Base-by-base conservation (phyloP, 208 protist species). In the Blechomonas ayalai region DNA sequence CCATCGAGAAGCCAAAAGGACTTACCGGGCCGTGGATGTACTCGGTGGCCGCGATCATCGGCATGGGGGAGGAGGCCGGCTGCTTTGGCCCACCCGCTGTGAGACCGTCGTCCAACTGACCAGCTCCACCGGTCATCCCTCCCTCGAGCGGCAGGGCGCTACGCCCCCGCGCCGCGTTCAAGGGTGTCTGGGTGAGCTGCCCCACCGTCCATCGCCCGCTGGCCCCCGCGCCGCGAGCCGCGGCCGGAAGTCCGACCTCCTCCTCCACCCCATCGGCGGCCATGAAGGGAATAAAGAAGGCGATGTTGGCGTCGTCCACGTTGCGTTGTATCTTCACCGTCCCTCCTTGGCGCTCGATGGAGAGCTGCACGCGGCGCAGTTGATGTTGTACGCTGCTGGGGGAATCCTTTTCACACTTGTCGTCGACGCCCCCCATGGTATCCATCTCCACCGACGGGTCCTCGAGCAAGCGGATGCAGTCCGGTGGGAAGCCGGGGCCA, bases 311-410 rank as follows among this genome's bases (percentile, higher is more conserved):
- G 12, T n/a, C 19, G 10, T 9, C 28, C 16, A 32, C 24, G 35
- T 36, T 51, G 39, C 47, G 46, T 25, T 71, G 59, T 23, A 90
- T 67, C 31, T 61, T 62, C 49, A 93, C 64, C 34, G 69, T 87
- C 28, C 81, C 85, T 36, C 85, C 85, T 43, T 89, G 80, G 38
- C 84, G 46, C 65, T 89, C 75, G 16, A 93, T 69, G n/a, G 67
- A 68, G 9, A 32, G 35, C 18, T 63, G 67, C 38, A 86, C 73
- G 23, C 70, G 67, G 16, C 55, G 59, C 24, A 88, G 52, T 24
- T 73, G 67, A 16, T 64, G 53, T 5, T 51, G 53, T 52, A 65
- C 35, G 32, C 54, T 54, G 32, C 18, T 26, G 9, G 37, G 15
- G 49, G 7, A 7, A 18, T 29, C 18, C 26, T 16, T 19, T 38